phyloP scores from a whole-genome alignment of 257 asterid genomes.

The Forsythia viridissima region DNA sequence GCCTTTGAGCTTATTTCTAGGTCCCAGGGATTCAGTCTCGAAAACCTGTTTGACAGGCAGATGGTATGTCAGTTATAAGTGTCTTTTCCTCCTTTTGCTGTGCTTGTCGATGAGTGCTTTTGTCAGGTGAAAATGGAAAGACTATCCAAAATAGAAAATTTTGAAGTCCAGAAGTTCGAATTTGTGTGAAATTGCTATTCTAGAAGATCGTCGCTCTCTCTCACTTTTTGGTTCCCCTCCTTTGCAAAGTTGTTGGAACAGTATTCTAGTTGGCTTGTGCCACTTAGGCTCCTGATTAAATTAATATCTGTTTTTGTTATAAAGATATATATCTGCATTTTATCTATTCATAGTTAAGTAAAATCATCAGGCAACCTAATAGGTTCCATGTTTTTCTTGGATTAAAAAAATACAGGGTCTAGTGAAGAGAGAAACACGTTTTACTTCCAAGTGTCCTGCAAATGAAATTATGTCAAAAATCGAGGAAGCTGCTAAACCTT shows the following conservation, averaged over 20 bases:
- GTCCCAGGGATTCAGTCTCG: constrained; percentile 77
- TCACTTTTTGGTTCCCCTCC: background rate
- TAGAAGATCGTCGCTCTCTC: background rate
- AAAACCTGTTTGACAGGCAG: constrained; percentile 67
- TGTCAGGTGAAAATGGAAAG: background rate
- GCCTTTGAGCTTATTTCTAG: constrained; percentile 83
- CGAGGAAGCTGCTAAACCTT: constrained; percentile 81
- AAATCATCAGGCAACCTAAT: constrained; percentile 2
- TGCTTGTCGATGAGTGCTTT: constrained; percentile 20
- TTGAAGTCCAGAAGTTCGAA: background rate
- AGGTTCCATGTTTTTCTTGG: constrained; percentile 10
- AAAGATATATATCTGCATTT: constrained; percentile 2
- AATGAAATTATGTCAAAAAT: constrained; percentile 71
- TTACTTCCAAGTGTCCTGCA: constrained; percentile 67
- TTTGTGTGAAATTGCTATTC: background rate
- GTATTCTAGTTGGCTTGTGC: background rate
- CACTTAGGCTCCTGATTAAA: background rate
- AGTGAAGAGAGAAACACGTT: constrained; percentile 72
- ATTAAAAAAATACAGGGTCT: constrained; percentile 44
- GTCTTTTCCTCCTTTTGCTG: constrained; percentile 5
- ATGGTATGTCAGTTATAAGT: constrained; percentile 36
- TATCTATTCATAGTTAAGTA: background rate
- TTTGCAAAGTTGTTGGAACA: background rate
- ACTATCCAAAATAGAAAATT: background rate
- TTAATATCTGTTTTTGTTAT: background rate